Evolutionary conservation across 1,284 basidiomycete genomes (phyloP).

Genomic region (Puccinia triticina): DNA sequence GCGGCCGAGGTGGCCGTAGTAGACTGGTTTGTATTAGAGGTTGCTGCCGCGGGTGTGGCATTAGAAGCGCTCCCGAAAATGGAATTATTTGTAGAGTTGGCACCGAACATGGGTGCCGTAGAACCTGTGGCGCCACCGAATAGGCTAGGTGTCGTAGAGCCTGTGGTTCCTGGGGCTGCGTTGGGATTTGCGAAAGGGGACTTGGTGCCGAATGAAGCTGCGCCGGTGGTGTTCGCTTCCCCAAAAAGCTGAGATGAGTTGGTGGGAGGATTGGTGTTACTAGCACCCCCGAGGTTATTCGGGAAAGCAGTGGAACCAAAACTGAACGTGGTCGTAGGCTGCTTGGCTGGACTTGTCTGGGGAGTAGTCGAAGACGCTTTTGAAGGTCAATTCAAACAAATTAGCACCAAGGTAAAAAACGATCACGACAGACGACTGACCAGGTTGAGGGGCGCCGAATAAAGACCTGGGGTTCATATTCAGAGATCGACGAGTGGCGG

Average conservation of each 20-base stretch:
- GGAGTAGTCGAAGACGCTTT: constrained; percentile 41
- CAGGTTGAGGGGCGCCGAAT: neutral
- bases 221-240: neutral
- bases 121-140: neutral
- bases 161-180: constrained; percentile 4
- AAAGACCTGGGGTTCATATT: neutral
- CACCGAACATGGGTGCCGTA: neutral
- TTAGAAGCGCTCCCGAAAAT: constrained; percentile 16
- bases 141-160: neutral
- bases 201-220: constrained; percentile 10
- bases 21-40: neutral
- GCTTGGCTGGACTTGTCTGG: constrained; percentile 39
- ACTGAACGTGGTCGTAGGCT: neutral
- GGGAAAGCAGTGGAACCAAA: neutral
- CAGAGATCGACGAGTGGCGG: neutral
- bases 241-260: neutral
- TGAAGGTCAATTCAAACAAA: neutral
- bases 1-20: neutral
- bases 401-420: neutral
- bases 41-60: neutral
- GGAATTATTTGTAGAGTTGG: constrained; percentile 11
- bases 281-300: constrained; percentile 3
- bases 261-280: neutral
- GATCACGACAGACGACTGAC: neutral
- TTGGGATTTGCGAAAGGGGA: neutral